Conservation (phyloP, 441 rosid species). For the Populus tomentosa region DNA sequence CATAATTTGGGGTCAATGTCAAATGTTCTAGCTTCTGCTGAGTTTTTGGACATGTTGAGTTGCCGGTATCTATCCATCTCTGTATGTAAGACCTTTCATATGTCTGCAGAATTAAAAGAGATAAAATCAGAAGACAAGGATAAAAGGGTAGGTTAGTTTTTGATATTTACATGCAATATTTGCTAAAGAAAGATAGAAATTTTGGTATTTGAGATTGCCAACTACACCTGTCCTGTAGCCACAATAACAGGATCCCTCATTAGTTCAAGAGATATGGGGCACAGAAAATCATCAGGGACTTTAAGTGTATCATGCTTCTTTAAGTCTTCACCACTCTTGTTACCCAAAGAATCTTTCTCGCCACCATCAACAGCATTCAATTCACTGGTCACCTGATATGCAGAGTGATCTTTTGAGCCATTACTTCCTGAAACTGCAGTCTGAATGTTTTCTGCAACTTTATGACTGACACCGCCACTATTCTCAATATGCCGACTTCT, state of each 20-base stretch:
- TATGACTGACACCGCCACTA: slow-evolving; percentile 25
- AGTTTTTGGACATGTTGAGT: slow-evolving; percentile 86
- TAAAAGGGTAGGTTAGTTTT: not conserved
- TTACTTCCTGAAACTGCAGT: slow-evolving; percentile 21
- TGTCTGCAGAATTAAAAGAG: slow-evolving; percentile 52
- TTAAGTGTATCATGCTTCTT: slow-evolving; percentile 50
- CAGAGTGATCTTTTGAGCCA: slow-evolving; percentile 13
- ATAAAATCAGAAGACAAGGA: slow-evolving; percentile 20
- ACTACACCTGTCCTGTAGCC: slow-evolving; percentile 83
- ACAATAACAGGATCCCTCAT: slow-evolving; percentile 96
- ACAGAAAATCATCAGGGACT: slow-evolving; percentile 75
- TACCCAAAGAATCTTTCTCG: slow-evolving; percentile 27
- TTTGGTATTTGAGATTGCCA: not conserved
- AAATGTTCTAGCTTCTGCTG: slow-evolving; percentile 82
- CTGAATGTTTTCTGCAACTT: slow-evolving; percentile 32
- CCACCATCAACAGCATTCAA: slow-evolving; percentile 34
- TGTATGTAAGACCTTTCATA: slow-evolving; percentile 93
- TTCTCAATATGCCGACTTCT: slow-evolving; percentile 29
- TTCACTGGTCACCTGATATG: slow-evolving; percentile 25
- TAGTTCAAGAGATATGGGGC: slow-evolving; percentile 82
- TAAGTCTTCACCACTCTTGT: slow-evolving; percentile 46
- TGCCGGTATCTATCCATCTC: slow-evolving; percentile 94
- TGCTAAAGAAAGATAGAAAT: not conserved
- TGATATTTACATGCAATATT: not conserved
- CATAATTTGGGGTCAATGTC: slow-evolving; percentile 83